Base-by-base conservation (phyloP, 2,329 filamentous ascomycete species). In the Chalara sp. region DNA sequence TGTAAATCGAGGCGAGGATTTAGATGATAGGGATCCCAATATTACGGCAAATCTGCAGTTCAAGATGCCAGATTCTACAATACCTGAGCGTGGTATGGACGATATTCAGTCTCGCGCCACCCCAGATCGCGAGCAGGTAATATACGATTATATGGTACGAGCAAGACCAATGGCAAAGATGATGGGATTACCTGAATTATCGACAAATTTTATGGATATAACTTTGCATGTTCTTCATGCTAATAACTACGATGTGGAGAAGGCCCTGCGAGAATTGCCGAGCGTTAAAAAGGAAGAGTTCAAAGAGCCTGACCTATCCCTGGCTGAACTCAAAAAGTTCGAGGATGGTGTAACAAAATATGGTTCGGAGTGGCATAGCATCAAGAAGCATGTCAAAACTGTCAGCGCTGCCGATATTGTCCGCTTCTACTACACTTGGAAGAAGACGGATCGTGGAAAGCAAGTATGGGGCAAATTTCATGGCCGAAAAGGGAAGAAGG, bases 391-490 rank as follows among this genome's bases (percentile, higher is more conserved):
- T 66, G 88, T 96, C 62, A 91, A 89, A 68, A 88, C 85, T 0
- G 81, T 93, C 59, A 82, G 81, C 40, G 83, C 90, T 55, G 83
- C 85, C 47, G 81, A 89, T 52, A 86, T 96, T 55, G 89, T 95
- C 30, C 87, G 93, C 4, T 95, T 87, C 65, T 99, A 97, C 69
- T 99, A 99, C 67, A 88, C 88, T 58, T 99, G 93, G 93, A 99
- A 99, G 72, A 97, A 97, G 70, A 89, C 89, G 0, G 79, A 86
- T 2, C 83, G 85, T 52, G 93, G 93, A 40, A 84, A 81, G 64
- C 83, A 93, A 60, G 83, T 99, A 28, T 96, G 93, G 91, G 89
- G 89, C 53, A 88, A 84, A 57, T 96, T 87, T 61, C 83, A 88
- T 47, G 89, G 88, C 8, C 82, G 92, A 44, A 95, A 95, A 65